A percentile compares a stretch with the other conserved stretches of the same genome.
These are phyloP conservation scores for Fusarium aywerte DNA, from an alignment of 2,329 filamentous ascomycete genomes.

Conservation along the genomic window DNA sequence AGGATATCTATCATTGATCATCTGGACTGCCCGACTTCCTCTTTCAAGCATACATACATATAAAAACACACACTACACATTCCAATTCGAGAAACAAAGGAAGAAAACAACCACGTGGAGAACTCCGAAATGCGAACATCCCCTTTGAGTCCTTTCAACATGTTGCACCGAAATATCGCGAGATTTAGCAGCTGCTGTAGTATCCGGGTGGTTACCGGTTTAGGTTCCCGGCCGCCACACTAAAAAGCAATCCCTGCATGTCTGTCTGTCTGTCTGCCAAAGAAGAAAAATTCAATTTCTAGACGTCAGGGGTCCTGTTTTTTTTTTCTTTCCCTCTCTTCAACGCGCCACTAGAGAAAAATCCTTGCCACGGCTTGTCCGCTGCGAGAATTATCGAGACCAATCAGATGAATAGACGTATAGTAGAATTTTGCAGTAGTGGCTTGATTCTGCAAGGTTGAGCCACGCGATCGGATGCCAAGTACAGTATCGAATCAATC, in stretches of 20 bases:
- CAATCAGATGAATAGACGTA: too few species aligned
- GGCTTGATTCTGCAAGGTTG: slow-evolving; percentile 30
- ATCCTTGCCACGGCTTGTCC: slow-evolving; percentile 32
- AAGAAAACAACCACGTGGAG: background rate
- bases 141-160: background rate
- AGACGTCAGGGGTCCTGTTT: slow-evolving; percentile 9
- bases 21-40: background rate
- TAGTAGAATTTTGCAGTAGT: slow-evolving; percentile 9
- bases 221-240: slow-evolving; percentile 15
- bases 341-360: slow-evolving; percentile 11
- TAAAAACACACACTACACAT: background rate
- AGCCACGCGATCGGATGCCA: slow-evolving; percentile 4
- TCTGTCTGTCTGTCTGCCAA: background rate
- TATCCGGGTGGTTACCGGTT: slow-evolving; percentile 23
- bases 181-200: slow-evolving; percentile 33
- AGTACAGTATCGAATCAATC: too few species aligned
- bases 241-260: background rate
- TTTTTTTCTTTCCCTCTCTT: background rate
- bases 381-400: slow-evolving; percentile 8
- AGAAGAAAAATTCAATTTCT: slow-evolving; percentile 12
- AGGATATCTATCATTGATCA: background rate
- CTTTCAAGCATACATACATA: background rate
- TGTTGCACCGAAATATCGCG: slow-evolving; percentile 31
- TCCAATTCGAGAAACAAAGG: background rate
- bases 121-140: background rate